A percentile compares a stretch with the other conserved stretches of the same genome.
Evolutionary conservation across 2,329 filamentous ascomycete species (phyloP).

Genomic region (Colletotrichum viniferum): DNA sequence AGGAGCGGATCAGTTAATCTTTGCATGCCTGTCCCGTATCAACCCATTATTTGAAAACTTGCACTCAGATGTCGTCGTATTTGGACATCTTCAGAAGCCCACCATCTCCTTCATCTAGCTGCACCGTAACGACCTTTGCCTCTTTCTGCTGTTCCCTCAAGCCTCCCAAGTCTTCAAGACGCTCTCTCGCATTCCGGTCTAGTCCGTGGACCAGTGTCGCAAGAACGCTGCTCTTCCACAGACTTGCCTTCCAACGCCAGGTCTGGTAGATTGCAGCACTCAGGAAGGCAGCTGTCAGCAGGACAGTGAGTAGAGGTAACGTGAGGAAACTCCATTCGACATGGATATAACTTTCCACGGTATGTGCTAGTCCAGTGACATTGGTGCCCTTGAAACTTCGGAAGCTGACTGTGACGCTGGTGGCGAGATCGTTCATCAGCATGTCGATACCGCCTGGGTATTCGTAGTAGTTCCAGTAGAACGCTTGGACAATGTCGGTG

Average conservation of each 20-base stretch:
- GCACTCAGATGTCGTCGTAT: background rate
- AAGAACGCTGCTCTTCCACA: constrained; percentile 40
- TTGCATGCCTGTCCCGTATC: background rate
- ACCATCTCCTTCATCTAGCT: constrained; percentile 27
- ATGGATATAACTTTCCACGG: constrained; percentile 33
- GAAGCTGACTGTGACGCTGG: constrained; percentile 38
- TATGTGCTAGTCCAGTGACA: constrained; percentile 32
- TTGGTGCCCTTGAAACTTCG: constrained; percentile 30
- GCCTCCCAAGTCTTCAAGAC: constrained; percentile 23
- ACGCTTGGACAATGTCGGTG: constrained; percentile 40
- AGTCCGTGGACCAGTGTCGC: constrained; percentile 39
- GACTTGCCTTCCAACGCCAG: constrained; percentile 25
- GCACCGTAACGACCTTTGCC: constrained; percentile 29
- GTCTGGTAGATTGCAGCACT: constrained; percentile 28
- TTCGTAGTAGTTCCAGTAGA: constrained; percentile 45
- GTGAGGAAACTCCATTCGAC: constrained; percentile 40
- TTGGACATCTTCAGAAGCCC: constrained; percentile 11
- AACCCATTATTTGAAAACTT: background rate
- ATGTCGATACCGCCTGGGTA: constrained; percentile 35
- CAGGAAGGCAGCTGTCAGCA: constrained; percentile 33
- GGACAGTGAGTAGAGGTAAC: constrained; percentile 33
- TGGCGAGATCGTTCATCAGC: constrained; percentile 37
- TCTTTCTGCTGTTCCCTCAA: constrained; percentile 28
- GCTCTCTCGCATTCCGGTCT: constrained; percentile 29
- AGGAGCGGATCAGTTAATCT: background rate